Percentiles rank a stretch among this genome's conserved stretches.
Conservation (phyloP, 2,329 filamentous ascomycete genomes). For the Fusarium praegraminearum region DNA sequence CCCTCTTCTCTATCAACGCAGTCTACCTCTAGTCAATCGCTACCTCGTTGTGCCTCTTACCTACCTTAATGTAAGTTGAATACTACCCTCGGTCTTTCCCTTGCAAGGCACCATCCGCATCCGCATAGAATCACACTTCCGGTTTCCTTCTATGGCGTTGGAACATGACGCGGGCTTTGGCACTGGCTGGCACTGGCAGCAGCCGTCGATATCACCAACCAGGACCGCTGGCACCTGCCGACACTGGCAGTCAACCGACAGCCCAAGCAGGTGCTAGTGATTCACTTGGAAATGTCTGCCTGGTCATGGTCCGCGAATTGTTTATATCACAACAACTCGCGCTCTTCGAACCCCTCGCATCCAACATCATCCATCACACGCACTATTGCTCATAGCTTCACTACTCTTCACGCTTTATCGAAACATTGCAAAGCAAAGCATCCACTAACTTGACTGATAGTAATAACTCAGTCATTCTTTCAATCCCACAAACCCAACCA, state of each 20-base stretch:
- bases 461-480: conserved; percentile 48
- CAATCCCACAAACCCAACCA: conserved; percentile 27
- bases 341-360: neutral
- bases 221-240: neutral
- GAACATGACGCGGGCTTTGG: neutral
- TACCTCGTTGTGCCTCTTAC: conserved; percentile 40
- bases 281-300: neutral
- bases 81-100: conserved; percentile 5
- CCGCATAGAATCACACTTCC: neutral
- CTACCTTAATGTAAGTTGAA: conserved; percentile 43
- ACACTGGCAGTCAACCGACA: conserved; percentile 3
- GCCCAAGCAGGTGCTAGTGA: neutral
- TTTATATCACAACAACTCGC: conserved; percentile 4
- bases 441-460: conserved; percentile 37
- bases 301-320: neutral
- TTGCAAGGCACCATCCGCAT: conserved; percentile 5
- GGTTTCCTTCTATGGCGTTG: neutral
- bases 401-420: conserved; percentile 7
- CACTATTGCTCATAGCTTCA: conserved; percentile 9
- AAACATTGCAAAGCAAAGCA: conserved; percentile 1
- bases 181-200: neutral
- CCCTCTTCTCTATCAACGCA: conserved; percentile 40
- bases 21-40: conserved; percentile 36
- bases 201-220: neutral
- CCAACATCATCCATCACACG: conserved; percentile 7